Evolutionary conservation across 2,329 filamentous ascomycete species (phyloP), one percentile per base, ranked within the genome.

Genomic region (Catunica adiposa): DNA sequence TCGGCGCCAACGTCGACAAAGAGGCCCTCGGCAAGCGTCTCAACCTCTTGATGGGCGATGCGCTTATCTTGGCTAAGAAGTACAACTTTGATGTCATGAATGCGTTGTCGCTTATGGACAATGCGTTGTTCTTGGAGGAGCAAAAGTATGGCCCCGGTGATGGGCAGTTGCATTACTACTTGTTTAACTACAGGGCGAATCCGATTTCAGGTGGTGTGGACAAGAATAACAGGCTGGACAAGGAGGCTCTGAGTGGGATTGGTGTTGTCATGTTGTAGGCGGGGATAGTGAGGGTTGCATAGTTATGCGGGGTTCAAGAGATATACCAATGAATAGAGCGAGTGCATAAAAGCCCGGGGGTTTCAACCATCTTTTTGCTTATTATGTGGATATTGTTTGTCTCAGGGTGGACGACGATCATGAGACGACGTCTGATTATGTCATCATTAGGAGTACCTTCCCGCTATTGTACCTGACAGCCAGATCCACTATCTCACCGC

Each of bases 101-200:
- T 65, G 90, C 89, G 0, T 76, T 98, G 56, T 94, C 89, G 0
- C 76, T 96, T 40, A 83, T 95, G 70, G 90, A 98, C 69, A 98
- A 98, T 68, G 84, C 82, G 0, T 76, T 97, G 20, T 97, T 98
- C 77, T 75, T 98, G 4, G 83, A 90, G 66, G 78, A 96, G 62
- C 87, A 96, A 65, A 94, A 94, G 69, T 98, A 96, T 64, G 92
- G 90, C 47, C 83, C 85, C 3, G 92, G 92, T 31, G 92, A 98
- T 67, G 92, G 92, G 50, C 88, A 92, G 67, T 74, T 98, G 63
- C 89, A 98, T 69, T 98, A 89, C 71, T 98, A 98, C 69, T 74
- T 98, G 31, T 98, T 94, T 77, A 98, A 98, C 71, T 98, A 96
- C 73, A 82, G 88, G 57, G 86, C 88, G 11, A 82, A 86, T 59